These are phyloP conservation scores for Elymus sibiricus DNA, from an alignment of 176 grass and related monocot species.

Conservation along the genomic window DNA sequence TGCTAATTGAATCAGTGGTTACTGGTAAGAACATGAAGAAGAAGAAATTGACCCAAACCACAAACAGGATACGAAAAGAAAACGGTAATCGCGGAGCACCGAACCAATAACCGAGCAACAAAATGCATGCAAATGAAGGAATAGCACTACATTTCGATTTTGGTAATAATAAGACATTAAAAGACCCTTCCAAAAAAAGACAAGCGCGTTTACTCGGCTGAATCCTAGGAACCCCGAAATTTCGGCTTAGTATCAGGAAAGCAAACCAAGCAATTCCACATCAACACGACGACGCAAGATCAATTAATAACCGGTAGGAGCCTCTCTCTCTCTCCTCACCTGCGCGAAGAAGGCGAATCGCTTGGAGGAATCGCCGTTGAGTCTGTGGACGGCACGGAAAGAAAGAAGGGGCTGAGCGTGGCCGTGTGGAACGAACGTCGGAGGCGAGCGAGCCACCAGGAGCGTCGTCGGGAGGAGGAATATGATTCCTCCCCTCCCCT, in stretches of 20 bases:
- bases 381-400: background rate
- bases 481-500: conserved; percentile 4
- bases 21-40: too few relatives aligned
- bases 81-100: background rate
- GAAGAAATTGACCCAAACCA: background rate
- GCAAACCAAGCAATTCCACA: too few relatives aligned
- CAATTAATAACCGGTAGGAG: too few relatives aligned
- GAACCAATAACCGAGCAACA: background rate
- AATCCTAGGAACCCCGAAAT: background rate
- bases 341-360: background rate
- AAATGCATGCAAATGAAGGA: background rate
- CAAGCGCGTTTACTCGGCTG: background rate
- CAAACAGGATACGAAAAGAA: background rate
- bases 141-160: background rate
- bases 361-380: background rate
- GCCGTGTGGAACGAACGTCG: background rate
- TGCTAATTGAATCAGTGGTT: too few relatives aligned
- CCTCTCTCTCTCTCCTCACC: background rate
- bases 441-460: background rate
- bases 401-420: background rate
- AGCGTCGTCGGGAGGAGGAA: background rate
- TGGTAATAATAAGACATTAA: background rate
- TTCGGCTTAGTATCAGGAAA: background rate
- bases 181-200: background rate
- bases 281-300: too few relatives aligned